A percentile compares a stretch with the other conserved stretches of the same genome.
These are phyloP conservation scores for Colletotrichum sp. DNA, from an alignment of 2,329 filamentous ascomycete genomes.

Conservation along the genomic window DNA sequence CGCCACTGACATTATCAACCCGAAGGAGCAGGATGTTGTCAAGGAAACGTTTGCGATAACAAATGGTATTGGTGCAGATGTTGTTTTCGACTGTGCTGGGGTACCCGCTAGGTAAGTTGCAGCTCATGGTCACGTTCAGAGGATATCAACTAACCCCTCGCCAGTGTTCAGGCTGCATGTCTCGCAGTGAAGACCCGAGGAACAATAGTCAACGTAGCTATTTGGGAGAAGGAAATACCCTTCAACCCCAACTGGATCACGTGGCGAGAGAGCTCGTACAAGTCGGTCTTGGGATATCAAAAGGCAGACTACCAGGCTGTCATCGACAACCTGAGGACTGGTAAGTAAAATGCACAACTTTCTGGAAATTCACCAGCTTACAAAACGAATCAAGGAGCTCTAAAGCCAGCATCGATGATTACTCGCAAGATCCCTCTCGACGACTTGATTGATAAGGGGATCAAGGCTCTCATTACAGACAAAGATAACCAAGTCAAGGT, in stretches of 20 bases:
- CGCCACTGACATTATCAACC: slow-evolving; percentile 35
- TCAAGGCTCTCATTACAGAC: slow-evolving; percentile 55
- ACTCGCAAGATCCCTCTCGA: slow-evolving; percentile 56
- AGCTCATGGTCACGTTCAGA: accelerated
- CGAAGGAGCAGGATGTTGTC: slow-evolving; percentile 21
- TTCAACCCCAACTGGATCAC: slow-evolving; percentile 25
- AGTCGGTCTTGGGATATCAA: slow-evolving; percentile 23
- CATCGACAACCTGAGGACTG: slow-evolving; percentile 25
- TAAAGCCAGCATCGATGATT: slow-evolving; percentile 58
- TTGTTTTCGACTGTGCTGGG: slow-evolving; percentile 28
- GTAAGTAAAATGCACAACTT: background rate
- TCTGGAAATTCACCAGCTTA: accelerated
- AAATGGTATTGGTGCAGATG: slow-evolving; percentile 23
- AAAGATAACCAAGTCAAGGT: slow-evolving; percentile 64
- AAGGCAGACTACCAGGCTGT: slow-evolving; percentile 27
- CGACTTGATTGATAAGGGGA: slow-evolving; percentile 54
- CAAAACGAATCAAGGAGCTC: background rate
- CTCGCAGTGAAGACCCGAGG: slow-evolving; percentile 25
- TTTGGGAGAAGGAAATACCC: slow-evolving; percentile 27
- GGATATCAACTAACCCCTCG: background rate
- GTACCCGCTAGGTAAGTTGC: slow-evolving; percentile 19
- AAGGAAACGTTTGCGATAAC: slow-evolving; percentile 19
- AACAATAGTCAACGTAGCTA: slow-evolving; percentile 28
- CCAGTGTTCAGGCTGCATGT: slow-evolving; percentile 25
- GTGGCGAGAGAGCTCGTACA: slow-evolving; percentile 25